Conservation (phyloP, 805 yeast species). For the Saccharomycopsis malanga region DNA sequence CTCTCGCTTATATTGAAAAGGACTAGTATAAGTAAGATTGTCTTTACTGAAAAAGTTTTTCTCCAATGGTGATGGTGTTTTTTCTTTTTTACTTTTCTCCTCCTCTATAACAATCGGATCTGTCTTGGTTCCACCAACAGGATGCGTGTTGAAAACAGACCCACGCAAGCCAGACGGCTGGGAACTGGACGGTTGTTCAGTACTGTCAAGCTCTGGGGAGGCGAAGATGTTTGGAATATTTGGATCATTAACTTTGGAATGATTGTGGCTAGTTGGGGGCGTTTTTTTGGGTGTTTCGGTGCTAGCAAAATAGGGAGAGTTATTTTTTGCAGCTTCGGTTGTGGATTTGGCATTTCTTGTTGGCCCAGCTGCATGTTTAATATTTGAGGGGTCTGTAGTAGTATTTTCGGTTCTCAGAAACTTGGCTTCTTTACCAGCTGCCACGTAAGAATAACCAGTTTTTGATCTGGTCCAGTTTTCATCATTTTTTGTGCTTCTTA, state of each 20-base stretch:
- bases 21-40: background rate
- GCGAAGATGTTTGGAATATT: slow-evolving; percentile 8
- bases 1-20: slow-evolving; percentile 13
- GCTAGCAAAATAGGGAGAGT: background rate
- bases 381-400: too few species aligned
- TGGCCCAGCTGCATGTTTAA: too few species aligned
- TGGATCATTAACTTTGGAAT: slow-evolving; percentile 1
- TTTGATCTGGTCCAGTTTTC: slow-evolving; percentile 26
- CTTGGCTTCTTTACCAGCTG: slow-evolving; percentile 3
- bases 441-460: slow-evolving; percentile 27
- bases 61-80: slow-evolving; percentile 1
- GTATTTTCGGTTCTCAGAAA: too few species aligned
- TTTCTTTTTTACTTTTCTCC: background rate
- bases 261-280: background rate
- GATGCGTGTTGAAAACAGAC: background rate
- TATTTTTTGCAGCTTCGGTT: background rate
- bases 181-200: background rate
- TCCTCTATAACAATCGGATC: slow-evolving; percentile 18
- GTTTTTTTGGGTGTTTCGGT: slow-evolving; percentile 27
- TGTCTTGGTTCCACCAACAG: slow-evolving; percentile 1
- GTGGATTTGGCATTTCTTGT: background rate
- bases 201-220: background rate
- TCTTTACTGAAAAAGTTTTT: slow-evolving; percentile 5
- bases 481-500: slow-evolving; percentile 25
- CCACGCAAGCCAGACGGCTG: background rate